Evolutionary conservation across 371 early-diverging fungal genomes (phyloP).

Genomic region (Syncephalastrum contaminatum): DNA sequence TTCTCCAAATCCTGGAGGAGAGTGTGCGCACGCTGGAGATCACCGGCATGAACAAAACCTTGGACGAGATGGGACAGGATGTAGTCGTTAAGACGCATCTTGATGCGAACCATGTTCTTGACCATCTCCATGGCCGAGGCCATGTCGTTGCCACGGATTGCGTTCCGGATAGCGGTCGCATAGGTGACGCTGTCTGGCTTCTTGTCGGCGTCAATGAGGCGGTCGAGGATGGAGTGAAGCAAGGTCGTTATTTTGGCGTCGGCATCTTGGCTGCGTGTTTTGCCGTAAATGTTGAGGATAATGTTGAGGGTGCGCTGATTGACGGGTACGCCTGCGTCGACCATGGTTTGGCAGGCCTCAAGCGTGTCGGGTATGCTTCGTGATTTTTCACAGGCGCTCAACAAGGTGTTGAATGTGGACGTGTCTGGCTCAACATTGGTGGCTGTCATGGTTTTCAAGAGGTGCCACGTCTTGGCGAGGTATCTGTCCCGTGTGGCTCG

Average conservation of each 20-base stretch:
- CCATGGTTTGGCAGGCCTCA: slow-evolving; percentile 11
- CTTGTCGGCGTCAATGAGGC: not conserved
- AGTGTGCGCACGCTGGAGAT: slow-evolving; percentile 28
- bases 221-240: slow-evolving; percentile 11
- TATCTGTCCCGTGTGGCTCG: slow-evolving; percentile 17
- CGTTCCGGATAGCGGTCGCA: slow-evolving; percentile 36
- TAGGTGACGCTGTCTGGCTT: slow-evolving; percentile 32
- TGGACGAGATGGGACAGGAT: slow-evolving; percentile 39
- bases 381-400: slow-evolving; percentile 24
- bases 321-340: slow-evolving; percentile 6
- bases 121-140: slow-evolving; percentile 25
- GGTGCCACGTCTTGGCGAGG: slow-evolving; percentile 21
- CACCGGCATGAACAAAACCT: slow-evolving; percentile 28
- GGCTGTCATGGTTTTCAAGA: slow-evolving; percentile 22
- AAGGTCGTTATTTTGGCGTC: not conserved
- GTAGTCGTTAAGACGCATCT: slow-evolving; percentile 35
- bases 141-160: slow-evolving; percentile 31
- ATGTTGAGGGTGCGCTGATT: slow-evolving; percentile 38
- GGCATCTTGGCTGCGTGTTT: slow-evolving; percentile 1
- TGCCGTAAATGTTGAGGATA: slow-evolving; percentile 27
- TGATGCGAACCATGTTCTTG: slow-evolving; percentile 26
- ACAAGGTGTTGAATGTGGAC: slow-evolving; percentile 27
- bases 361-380: slow-evolving; percentile 18
- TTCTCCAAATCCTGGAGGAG: slow-evolving; percentile 20
- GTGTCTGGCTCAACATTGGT: slow-evolving; percentile 19